Evolutionary conservation across 2,329 filamentous ascomycete species (phyloP).

Genomic region (Didymella arachidicola): DNA sequence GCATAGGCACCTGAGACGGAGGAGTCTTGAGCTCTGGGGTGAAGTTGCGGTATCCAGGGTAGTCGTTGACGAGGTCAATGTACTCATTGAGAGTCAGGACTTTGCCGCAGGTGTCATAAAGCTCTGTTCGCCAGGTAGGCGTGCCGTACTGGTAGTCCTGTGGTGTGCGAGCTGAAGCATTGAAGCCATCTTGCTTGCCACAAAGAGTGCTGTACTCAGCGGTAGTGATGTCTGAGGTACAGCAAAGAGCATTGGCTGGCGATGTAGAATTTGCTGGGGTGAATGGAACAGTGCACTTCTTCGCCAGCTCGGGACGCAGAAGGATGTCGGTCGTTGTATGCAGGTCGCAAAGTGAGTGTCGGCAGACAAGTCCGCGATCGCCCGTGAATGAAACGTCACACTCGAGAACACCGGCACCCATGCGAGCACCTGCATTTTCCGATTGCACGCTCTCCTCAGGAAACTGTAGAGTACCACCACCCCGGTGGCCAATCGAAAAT

Average conservation of each 20-base stretch:
- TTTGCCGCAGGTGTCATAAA: conserved; percentile 68
- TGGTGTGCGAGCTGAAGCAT: conserved; percentile 65
- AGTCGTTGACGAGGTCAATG: conserved; percentile 63
- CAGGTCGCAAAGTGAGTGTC: conserved; percentile 72
- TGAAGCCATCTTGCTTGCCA: conserved; percentile 58
- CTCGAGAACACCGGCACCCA: conserved; percentile 72
- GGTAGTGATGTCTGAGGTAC: conserved; percentile 30
- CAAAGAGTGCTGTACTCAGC: conserved; percentile 30
- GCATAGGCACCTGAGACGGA: conserved; percentile 66
- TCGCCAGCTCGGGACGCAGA: conserved; percentile 65
- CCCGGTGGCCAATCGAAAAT: conserved; percentile 70
- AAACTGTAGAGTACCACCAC: conserved; percentile 65
- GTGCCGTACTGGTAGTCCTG: conserved; percentile 65
- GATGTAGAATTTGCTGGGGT: conserved; percentile 55
- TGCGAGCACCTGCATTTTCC: conserved; percentile 68
- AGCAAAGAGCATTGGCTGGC: conserved; percentile 28
- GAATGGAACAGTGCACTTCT: conserved; percentile 70
- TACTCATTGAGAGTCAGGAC: conserved; percentile 66
- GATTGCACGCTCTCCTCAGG: conserved; percentile 70
- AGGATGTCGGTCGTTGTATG: conserved; percentile 75
- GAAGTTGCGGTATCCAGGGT: conserved; percentile 64
- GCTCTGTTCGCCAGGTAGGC: conserved; percentile 66
- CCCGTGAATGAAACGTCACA: conserved; percentile 73
- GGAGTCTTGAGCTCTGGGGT: conserved; percentile 72
- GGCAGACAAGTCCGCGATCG: conserved; percentile 71